Percentiles rank a stretch among this genome's conserved stretches.
Evolutionary conservation across 768 basidiomycete genomes (phyloP).

Genomic region (Collybiopsis luxurians): DNA sequence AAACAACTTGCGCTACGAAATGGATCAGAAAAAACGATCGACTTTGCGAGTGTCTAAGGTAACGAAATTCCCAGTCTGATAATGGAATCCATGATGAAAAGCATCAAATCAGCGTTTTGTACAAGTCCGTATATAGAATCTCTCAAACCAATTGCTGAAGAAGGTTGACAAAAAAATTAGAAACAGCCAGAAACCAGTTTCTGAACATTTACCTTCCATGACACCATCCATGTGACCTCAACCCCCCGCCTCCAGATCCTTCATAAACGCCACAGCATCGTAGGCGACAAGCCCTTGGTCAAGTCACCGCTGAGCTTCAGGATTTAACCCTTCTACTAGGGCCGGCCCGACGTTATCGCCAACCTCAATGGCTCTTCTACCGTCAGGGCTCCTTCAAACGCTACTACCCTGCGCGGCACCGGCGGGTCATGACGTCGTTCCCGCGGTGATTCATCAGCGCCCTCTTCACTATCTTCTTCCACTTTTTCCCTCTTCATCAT

Average conservation of each 20-base stretch:
- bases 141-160: slow-evolving; percentile 81
- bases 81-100: slow-evolving; percentile 80
- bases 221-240: slow-evolving; percentile 96
- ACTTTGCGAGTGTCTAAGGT: slow-evolving; percentile 90
- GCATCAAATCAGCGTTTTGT: slow-evolving; percentile 88
- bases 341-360: slow-evolving; percentile 7
- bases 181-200: neutral
- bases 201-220: slow-evolving; percentile 67
- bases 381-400: slow-evolving; percentile 13
- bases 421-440: neutral
- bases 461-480: no score
- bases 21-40: slow-evolving; percentile 47
- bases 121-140: slow-evolving; percentile 80
- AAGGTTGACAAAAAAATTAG: neutral
- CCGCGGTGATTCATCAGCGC: no score
- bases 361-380: neutral
- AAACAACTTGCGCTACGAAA: neutral
- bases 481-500: slow-evolving; percentile 34
- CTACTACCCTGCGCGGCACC: slow-evolving; percentile 13
- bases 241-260: slow-evolving; percentile 63
- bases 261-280: slow-evolving; percentile 36
- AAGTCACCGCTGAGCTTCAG: neutral
- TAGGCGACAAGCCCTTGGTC: slow-evolving; percentile 21
- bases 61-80: slow-evolving; percentile 81
- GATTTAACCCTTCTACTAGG: slow-evolving; percentile 4